Base-by-base conservation (phyloP, 176 grass and related monocot genomes). In the Chrysopogon serrulatus region DNA sequence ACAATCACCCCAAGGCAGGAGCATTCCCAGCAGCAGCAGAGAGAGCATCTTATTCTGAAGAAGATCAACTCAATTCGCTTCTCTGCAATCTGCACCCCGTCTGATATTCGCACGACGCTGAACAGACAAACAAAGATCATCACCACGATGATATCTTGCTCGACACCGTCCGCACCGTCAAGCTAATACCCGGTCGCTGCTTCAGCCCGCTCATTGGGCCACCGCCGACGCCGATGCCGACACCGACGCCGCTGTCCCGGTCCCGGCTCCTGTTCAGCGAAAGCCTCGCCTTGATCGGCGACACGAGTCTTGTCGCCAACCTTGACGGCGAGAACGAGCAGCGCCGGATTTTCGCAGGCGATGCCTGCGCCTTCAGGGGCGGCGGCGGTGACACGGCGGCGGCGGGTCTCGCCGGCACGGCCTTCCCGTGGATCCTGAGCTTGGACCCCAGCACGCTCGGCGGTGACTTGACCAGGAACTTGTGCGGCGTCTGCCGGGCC, bases 271-370 rank as follows among this genome's bases (percentile, higher is more conserved):
- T 88, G 36, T 65, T 71, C 75, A 90, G 67, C 2, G 88, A 91
- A 19, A 95, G 59, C 83, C 91, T 93, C 8, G 87, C 80, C 63
- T 82, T 98, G 76, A 98, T 86, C 1, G 96, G 96, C 45, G 93
- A 95, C 66, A 90, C 80, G 44, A 95, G 69, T 79, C 93, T 85
- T 36, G 83, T 77, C 2, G 88, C 87, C 64, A 98, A 53, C 83
- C 71, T 86, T 5, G 93, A 94, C n/a, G 93, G 96, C 21, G 96
- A 98, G 82, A 98, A 98, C 2, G 96, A 98, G 62, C 93, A 86
- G 42, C 93, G 90, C 34, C 93, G 85, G 65, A 35, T 30, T 42
- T 90, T 91, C 8, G 36, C 44, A 15, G 78, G 66, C 17, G 78
- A 65, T 6, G 65, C 79, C 65, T 83, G 72, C 12, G 43, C 49